Percentiles rank a stretch among this genome's conserved stretches.
Evolutionary conservation across 371 early-diverging fungal genomes (phyloP).

Genomic region (Cokeromyces recurvatus): DNA sequence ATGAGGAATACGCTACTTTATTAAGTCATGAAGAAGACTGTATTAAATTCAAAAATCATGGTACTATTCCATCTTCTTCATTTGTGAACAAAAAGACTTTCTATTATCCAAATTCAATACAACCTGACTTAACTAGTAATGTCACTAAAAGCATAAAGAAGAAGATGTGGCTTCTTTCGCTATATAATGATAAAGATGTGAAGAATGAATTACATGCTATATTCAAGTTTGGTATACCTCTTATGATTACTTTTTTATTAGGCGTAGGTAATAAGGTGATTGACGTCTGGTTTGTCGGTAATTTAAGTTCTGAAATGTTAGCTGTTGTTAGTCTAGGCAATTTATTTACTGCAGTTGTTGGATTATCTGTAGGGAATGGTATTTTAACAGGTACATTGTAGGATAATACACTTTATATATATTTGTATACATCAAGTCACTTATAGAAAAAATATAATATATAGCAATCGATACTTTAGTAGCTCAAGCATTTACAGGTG

Average conservation of each 20-base stretch:
- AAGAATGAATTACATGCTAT: not conserved
- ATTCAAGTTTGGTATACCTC: not conserved
- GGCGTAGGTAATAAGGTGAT: slow-evolving; percentile 23
- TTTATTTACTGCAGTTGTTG: slow-evolving; percentile 26
- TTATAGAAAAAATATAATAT: not conserved
- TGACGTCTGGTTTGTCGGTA: slow-evolving; percentile 38
- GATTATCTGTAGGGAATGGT: slow-evolving; percentile 31
- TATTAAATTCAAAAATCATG: too few species aligned
- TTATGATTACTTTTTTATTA: not conserved
- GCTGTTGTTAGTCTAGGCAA: slow-evolving; percentile 30
- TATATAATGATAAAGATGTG: too few species aligned
- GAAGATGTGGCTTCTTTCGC: too few species aligned
- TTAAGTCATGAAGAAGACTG: too few species aligned
- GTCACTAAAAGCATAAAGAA: too few species aligned
- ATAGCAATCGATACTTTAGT: slow-evolving; percentile 42
- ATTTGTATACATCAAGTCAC: too few species aligned
- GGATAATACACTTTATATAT: too few species aligned
- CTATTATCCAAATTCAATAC: too few species aligned
- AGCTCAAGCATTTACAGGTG: slow-evolving; percentile 41
- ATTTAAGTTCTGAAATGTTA: slow-evolving; percentile 27
- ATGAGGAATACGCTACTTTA: too few species aligned
- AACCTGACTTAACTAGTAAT: too few species aligned
- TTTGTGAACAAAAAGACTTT: too few species aligned
- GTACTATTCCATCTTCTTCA: too few species aligned
- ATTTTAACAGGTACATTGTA: slow-evolving; percentile 26